These are phyloP conservation scores for Blastocystis sp. DNA, from an alignment of 352 stramenopile genomes.

Conservation along the genomic window DNA sequence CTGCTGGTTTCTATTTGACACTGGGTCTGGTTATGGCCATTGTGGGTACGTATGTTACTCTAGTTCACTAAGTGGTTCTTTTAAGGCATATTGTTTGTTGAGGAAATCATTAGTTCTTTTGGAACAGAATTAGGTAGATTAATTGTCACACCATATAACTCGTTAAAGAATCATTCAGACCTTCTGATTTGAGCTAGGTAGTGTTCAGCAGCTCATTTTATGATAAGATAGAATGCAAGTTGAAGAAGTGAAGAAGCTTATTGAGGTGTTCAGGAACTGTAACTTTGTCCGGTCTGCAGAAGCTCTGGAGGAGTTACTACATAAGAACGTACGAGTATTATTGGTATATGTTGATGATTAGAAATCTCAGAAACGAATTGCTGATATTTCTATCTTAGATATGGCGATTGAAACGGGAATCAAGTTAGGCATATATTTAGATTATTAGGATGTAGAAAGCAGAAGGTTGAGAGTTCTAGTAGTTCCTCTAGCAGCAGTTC, in stretches of 20 bases:
- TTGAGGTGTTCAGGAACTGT: neutral
- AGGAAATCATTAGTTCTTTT: neutral
- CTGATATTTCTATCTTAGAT: neutral
- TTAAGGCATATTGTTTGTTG: neutral
- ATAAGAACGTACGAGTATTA: neutral
- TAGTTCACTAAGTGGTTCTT: neutral
- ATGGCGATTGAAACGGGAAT: slow-evolving; percentile 22
- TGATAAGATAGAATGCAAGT: neutral
- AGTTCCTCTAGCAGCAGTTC: neutral
- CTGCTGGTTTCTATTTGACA: neutral
- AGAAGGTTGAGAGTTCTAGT: neutral
- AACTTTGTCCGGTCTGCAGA: neutral
- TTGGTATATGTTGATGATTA: neutral
- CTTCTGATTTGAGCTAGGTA: neutral
- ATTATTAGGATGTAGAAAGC: neutral
- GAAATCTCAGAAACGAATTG: neutral
- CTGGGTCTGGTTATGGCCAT: slow-evolving; percentile 27
- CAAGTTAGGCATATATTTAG: neutral
- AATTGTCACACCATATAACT: neutral
- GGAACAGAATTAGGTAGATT: neutral
- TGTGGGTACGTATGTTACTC: slow-evolving; percentile 8
- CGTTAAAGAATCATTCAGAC: neutral
- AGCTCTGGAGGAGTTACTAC: neutral
- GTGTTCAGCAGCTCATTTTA: neutral
- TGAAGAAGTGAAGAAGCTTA: slow-evolving; percentile 14